Evolutionary conservation across 2,329 filamentous ascomycete species (phyloP), one percentile per base, ranked within the genome.

Genomic region (Xylaria sp.): DNA sequence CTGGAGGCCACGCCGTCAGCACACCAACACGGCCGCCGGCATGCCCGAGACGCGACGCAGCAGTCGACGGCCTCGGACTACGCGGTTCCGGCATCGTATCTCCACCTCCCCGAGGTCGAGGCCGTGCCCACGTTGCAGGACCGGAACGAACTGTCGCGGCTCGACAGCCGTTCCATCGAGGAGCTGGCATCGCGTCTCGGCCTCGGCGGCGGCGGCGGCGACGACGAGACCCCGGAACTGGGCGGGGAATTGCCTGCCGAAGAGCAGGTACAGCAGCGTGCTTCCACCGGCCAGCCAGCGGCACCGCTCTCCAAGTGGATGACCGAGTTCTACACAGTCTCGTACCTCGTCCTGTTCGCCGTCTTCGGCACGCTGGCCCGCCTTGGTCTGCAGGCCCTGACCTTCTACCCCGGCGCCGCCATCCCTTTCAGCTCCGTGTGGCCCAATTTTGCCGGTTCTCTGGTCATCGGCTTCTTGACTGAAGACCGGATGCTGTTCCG

Each of bases 301-400:
- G 39, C 65, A 20, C 52, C 52, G 18, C 79, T 86, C 28, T 90
- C 89, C 1, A 82, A 80, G 66, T 76, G 84, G 34, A 84, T 83
- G 9, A 91, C 88, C 1, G 82, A 89, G 75, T 73, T 91, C 69
- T 93, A 94, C 81, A 94, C 90, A 1, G 78, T 94, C 69, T 94
- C 93, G 0, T 93, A 97, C 80, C 88, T 98, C 28, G 85, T 97
- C 67, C 86, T 98, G 77, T 98, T 97, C 81, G 90, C 94, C 20
- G 86, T 98, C 20, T 81, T 95, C 48, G 95, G 95, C 44, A 96
- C 94, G 0, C 86, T 98, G 31, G 92, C 94, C 0, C 89, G 95
- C 12, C 83, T 98, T 0, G 94, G 94, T 3, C 82, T 97, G 8
- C 89, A 94, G 77, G 90, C 91, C 56, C 82, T 98, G 61, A 96